Conservation (phyloP, 2,329 filamentous ascomycete genomes). For the Pyrenophora tritici-repentis region DNA sequence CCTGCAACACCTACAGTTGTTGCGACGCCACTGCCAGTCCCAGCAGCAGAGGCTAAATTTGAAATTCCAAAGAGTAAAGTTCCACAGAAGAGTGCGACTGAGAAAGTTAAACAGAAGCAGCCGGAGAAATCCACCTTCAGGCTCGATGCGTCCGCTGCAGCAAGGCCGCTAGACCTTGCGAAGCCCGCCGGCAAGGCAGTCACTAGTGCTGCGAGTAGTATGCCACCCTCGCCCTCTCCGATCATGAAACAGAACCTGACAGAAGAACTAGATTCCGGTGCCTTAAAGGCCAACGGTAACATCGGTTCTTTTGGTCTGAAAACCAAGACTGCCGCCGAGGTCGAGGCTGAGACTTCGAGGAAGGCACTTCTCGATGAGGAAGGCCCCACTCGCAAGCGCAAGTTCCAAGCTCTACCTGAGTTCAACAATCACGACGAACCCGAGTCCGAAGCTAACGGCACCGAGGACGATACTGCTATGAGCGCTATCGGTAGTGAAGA, state of each 20-base stretch:
- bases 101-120: conserved; percentile 68
- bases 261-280: conserved; percentile 43
- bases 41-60: conserved; percentile 39
- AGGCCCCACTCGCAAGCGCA: conserved; percentile 82
- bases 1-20: conserved; percentile 60
- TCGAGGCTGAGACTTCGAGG: conserved; percentile 67
- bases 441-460: conserved; percentile 35
- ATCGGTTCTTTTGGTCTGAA: conserved; percentile 83
- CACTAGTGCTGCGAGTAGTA: conserved; percentile 25
- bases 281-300: conserved; percentile 71
- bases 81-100: conserved; percentile 77
- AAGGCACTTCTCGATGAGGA: conserved; percentile 82
- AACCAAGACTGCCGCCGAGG: conserved; percentile 68
- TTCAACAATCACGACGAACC: conserved; percentile 58
- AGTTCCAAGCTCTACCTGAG: conserved; percentile 82
- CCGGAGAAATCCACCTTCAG: conserved; percentile 47
- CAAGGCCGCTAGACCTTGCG: conserved; percentile 31
- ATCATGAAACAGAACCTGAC: conserved; percentile 20
- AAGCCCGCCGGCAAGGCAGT: conserved; percentile 36
- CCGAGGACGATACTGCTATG: conserved; percentile 75
- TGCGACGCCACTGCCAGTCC: conserved; percentile 38
- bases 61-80: conserved; percentile 74
- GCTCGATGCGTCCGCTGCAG: conserved; percentile 40
- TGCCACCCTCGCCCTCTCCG: too few relatives aligned
- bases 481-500: conserved; percentile 83